Base-by-base conservation (phyloP, 768 basidiomycete genomes). In the Rickenella mellea region DNA sequence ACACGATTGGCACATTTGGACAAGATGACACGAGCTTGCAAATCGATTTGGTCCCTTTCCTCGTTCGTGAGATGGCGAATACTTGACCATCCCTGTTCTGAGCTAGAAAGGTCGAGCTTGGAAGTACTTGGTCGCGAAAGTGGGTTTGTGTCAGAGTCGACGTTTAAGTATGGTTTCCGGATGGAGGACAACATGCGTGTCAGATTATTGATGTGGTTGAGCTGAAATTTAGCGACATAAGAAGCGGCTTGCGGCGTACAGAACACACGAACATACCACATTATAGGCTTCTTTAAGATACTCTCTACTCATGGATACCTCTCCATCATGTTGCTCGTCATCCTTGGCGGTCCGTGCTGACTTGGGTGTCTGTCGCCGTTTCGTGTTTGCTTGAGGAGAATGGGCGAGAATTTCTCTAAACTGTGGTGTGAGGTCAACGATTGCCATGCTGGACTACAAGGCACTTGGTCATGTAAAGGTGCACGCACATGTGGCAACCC, bases 41-140 rank as follows among this genome's bases (percentile, higher is more conserved):
- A 65, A 69, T 99, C 96, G 41, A 99, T 87, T 64, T 96, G 90
- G 63, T 97, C 93, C 47, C 93, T 72, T 59, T 99, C 93, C 48
- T 88, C 79, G 55, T 97, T 92, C 7, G 79, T 78, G 5, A 99
- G 72, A 53, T 81, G 67, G 47, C 74, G 76, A 40, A 88, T 67
- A 40, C 73, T 72, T 14, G 70, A 59, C 83, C 83, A 87, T 33
- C 69, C 65, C 46, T 69, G 64, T 45, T 68, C 62, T 36, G 71
- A 56, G 40, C 44, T 48, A 14, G 47, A 42, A 10, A 86, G 54
- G 63, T 88, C 80, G 42, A 86, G 62, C 32, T 58, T 72, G 32
- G 73, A 70, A 29, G 62, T 61, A 12, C 67, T 49, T 52, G 76
- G 75, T 22, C 77, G 74, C 17, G 68, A 61, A 35, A 73, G 57